Evolutionary conservation across 495 filamentous ascomycete species (phyloP).

Genomic region (Penicillium macrosclerotiorum): DNA sequence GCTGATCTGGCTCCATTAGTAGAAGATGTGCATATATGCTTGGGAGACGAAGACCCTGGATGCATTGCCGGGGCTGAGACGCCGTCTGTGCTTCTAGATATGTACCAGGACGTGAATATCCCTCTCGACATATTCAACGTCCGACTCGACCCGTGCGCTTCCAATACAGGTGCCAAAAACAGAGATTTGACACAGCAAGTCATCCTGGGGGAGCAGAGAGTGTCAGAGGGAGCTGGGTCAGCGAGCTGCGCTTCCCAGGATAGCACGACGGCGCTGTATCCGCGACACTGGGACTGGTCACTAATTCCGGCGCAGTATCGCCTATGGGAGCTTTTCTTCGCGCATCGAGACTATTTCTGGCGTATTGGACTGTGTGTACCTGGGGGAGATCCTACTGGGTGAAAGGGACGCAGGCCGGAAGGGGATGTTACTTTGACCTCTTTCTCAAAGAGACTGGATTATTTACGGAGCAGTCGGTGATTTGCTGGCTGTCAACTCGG

Average conservation of each 20-base stretch:
- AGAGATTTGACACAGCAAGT: slow-evolving; percentile 2
- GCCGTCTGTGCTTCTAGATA: slow-evolving; percentile 1
- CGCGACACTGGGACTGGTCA: slow-evolving; percentile 29
- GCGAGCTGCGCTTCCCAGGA: slow-evolving; percentile 10
- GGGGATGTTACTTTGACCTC: too few species aligned
- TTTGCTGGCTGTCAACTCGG: too few species aligned
- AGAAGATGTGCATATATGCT: slow-evolving; percentile 68
- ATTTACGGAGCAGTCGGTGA: too few species aligned
- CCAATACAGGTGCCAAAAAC: not conserved
- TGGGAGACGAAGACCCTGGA: slow-evolving; percentile 63
- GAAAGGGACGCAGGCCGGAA: too few species aligned
- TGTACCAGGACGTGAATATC: slow-evolving; percentile 11
- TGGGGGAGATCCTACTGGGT: slow-evolving; percentile 63
- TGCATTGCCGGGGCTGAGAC: slow-evolving; percentile 62
- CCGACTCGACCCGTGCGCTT: not conserved
- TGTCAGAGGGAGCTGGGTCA: not conserved
- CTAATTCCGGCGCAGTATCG: slow-evolving; percentile 62
- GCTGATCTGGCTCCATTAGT: slow-evolving; percentile 60
- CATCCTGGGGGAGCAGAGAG: slow-evolving; percentile 3
- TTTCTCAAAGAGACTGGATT: too few species aligned
- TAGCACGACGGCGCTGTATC: slow-evolving; percentile 18
- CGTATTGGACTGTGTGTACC: slow-evolving; percentile 86
- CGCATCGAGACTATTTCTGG: slow-evolving; percentile 97
- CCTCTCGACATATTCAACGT: slow-evolving; percentile 6
- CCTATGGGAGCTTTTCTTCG: slow-evolving; percentile 89